Evolutionary conservation across 2,329 filamentous ascomycete genomes (phyloP).

Genomic region (Sporothrix variecibatus): DNA sequence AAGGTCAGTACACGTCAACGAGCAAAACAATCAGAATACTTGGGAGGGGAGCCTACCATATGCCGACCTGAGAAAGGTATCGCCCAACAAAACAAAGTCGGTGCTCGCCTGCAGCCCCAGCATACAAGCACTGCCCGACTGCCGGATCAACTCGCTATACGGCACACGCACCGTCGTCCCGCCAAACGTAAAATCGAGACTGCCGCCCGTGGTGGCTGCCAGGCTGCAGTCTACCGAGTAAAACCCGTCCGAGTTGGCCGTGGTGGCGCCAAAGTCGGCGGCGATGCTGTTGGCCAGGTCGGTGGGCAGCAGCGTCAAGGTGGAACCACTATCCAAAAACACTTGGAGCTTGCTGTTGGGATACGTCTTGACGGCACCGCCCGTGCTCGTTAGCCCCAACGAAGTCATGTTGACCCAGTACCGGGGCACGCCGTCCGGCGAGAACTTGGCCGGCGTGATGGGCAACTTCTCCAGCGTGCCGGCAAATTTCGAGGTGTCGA

Average conservation of each 20-base stretch:
- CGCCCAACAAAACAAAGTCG: slow-evolving; percentile 56
- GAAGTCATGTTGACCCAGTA: slow-evolving; percentile 56
- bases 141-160: slow-evolving; percentile 51
- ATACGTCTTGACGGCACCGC: slow-evolving; percentile 39
- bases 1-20: neutral
- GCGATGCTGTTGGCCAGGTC: slow-evolving; percentile 54
- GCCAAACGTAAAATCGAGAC: slow-evolving; percentile 52
- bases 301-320: slow-evolving; percentile 66
- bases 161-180: slow-evolving; percentile 52
- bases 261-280: slow-evolving; percentile 49
- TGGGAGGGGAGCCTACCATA: slow-evolving; percentile 44
- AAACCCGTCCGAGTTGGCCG: slow-evolving; percentile 46
- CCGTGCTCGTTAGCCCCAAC: slow-evolving; percentile 43
- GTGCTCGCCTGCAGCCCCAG: slow-evolving; percentile 52
- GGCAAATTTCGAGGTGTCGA: slow-evolving; percentile 65
- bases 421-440: slow-evolving; percentile 55
- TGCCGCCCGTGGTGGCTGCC: slow-evolving; percentile 42
- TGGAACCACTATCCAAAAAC: slow-evolving; percentile 71
- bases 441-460: slow-evolving; percentile 56
- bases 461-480: slow-evolving; percentile 62
- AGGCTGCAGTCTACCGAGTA: slow-evolving; percentile 51
- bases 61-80: slow-evolving; percentile 59
- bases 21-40: too few relatives aligned
- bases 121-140: slow-evolving; percentile 45
- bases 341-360: slow-evolving; percentile 51